phyloP scores from a whole-genome alignment of 805 yeast species.

The Spathaspora hagerdaliae region DNA sequence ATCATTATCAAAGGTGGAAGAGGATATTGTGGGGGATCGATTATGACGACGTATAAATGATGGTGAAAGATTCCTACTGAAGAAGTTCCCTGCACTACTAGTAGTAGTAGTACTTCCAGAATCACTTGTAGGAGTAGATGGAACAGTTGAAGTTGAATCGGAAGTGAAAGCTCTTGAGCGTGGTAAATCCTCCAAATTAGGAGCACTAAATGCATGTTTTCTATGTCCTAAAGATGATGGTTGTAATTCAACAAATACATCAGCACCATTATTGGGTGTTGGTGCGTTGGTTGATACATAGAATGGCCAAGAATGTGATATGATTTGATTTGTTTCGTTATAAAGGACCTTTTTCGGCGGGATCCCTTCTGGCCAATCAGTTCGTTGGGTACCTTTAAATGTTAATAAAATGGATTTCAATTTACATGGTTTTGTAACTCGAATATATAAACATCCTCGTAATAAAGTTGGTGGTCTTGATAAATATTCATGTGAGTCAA shows the following conservation, averaged over 20 bases:
- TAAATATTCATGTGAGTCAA: constrained; percentile 57
- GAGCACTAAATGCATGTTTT: not conserved
- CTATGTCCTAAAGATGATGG: not conserved
- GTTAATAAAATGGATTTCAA: constrained; percentile 59
- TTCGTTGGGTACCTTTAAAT: constrained; percentile 66
- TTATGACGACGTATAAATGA: constrained; percentile 22
- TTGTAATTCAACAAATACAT: constrained; percentile 30
- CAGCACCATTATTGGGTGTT: constrained; percentile 42
- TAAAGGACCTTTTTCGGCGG: constrained; percentile 79
- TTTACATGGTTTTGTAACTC: constrained; percentile 68
- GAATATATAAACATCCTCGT: constrained; percentile 71
- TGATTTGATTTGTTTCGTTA: constrained; percentile 59
- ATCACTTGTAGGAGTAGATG: not conserved
- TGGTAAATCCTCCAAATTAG: not conserved
- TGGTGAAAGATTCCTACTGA: constrained; percentile 22
- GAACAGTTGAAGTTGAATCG: not conserved
- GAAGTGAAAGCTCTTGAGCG: constrained; percentile 4
- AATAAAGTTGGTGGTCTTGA: constrained; percentile 73
- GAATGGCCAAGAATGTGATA: constrained; percentile 90
- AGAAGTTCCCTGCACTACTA: constrained; percentile 16
- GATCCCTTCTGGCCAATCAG: constrained; percentile 98
- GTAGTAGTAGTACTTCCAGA: not conserved
- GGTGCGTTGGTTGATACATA: constrained; percentile 13
- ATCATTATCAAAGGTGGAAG: constrained; percentile 3
- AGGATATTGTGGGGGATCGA: constrained; percentile 24